Conservation (phyloP, 768 basidiomycete species). For the Suillus fuscotomentosus region DNA sequence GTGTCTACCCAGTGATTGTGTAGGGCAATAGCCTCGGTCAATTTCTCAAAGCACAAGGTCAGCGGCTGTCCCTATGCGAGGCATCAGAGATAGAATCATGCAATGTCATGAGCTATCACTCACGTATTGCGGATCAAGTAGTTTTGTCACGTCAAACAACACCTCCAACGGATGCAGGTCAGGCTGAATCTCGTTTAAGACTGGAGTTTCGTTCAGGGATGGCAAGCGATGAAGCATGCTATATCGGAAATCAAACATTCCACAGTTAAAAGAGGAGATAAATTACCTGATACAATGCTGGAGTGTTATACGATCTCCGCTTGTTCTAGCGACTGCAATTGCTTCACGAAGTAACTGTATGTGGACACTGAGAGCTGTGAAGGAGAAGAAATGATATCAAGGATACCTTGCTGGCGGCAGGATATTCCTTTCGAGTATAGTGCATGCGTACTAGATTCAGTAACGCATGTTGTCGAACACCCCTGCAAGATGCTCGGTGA, state of each 20-base stretch:
- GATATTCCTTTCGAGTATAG: slow-evolving; percentile 64
- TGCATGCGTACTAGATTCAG: slow-evolving; percentile 79
- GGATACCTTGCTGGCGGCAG: slow-evolving; percentile 65
- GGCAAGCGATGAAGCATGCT: slow-evolving; percentile 77
- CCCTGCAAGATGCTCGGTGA: slow-evolving; percentile 39
- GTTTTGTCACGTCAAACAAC: slow-evolving; percentile 73
- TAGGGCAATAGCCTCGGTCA: slow-evolving; percentile 62
- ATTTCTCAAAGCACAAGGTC: slow-evolving; percentile 63
- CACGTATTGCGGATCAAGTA: slow-evolving; percentile 62
- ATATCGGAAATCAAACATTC: slow-evolving; percentile 6
- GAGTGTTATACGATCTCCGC: slow-evolving; percentile 66
- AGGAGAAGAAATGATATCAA: background rate
- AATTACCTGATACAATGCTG: slow-evolving; percentile 74
- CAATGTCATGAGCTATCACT: slow-evolving; percentile 26
- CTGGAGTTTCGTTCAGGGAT: slow-evolving; percentile 45
- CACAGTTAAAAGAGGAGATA: slow-evolving; percentile 1
- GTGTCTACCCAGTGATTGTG: slow-evolving; percentile 72
- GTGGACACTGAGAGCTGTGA: slow-evolving; percentile 5
- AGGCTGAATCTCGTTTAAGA: slow-evolving; percentile 72
- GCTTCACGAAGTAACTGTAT: slow-evolving; percentile 71
- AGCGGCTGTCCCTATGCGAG: slow-evolving; percentile 64
- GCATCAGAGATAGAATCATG: background rate
- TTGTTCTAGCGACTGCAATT: slow-evolving; percentile 71
- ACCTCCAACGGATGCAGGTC: slow-evolving; percentile 76
- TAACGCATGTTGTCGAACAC: slow-evolving; percentile 76